These are phyloP conservation scores for Diaporthe vaccinii DNA, from an alignment of 2,329 filamentous ascomycete genomes.

Conservation along the genomic window DNA sequence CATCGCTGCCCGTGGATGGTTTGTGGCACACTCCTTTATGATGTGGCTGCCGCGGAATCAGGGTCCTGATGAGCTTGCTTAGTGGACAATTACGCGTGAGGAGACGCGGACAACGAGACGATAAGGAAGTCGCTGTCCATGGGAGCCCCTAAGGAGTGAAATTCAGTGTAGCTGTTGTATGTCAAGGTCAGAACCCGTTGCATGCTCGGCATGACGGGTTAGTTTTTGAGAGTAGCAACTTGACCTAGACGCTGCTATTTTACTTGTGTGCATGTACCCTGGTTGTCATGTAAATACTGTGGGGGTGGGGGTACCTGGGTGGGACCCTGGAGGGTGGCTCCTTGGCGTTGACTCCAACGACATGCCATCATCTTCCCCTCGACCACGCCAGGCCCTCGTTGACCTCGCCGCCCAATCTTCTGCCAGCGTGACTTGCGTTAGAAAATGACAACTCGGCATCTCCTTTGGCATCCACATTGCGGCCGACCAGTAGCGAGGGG, in stretches of 20 bases:
- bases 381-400: not conserved
- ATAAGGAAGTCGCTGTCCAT: not conserved
- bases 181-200: not conserved
- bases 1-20: not conserved
- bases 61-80: not conserved
- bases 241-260: not conserved
- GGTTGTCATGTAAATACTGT: not conserved
- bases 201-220: not conserved
- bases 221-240: not conserved
- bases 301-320: not conserved
- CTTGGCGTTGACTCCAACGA: conserved; percentile 23
- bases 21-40: not conserved
- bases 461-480: not conserved
- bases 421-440: not conserved
- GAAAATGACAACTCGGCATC: conserved; percentile 8
- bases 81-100: not conserved
- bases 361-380: conserved; percentile 16
- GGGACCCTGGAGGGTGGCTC: not conserved
- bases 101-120: not conserved
- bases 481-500: not conserved
- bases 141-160: not conserved
- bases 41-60: not conserved
- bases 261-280: not conserved
- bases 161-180: not conserved
- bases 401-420: not conserved